Percentiles rank a stretch among this genome's conserved stretches.
Conservation (phyloP, 2,329 filamentous ascomycete species). For the Hymenoscyphus linearis region DNA sequence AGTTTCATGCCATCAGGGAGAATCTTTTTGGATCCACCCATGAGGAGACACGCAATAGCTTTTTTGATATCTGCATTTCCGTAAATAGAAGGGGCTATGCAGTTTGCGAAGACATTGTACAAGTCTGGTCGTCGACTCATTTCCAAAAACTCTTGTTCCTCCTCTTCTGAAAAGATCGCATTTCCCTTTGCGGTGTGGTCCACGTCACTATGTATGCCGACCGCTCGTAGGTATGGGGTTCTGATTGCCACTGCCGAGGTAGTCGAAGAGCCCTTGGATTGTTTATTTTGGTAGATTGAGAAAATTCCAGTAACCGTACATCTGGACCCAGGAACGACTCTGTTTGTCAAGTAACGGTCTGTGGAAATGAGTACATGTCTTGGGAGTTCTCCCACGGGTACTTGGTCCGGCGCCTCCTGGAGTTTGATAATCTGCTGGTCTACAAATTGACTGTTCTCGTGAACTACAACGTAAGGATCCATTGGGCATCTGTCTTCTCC, state of each 20-base stretch:
- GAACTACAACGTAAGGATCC: constrained; percentile 92
- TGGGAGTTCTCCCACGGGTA: constrained; percentile 92
- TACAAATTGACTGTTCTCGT: constrained; percentile 91
- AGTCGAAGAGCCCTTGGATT: constrained; percentile 66
- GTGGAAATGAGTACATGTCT: constrained; percentile 92
- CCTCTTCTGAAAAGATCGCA: constrained; percentile 83
- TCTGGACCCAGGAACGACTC: constrained; percentile 88
- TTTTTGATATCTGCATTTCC: constrained; percentile 97
- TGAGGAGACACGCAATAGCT: constrained; percentile 84
- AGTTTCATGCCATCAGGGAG: constrained; percentile 96
- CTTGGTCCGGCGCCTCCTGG: constrained; percentile 94
- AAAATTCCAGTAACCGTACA: constrained; percentile 97
- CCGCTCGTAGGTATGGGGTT: constrained; percentile 88
- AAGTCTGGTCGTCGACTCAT: constrained; percentile 86
- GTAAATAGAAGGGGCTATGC: constrained; percentile 96
- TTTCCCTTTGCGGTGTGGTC: constrained; percentile 85
- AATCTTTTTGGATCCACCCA: constrained; percentile 97
- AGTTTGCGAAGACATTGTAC: constrained; percentile 85
- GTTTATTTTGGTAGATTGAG: constrained; percentile 94
- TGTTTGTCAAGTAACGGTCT: constrained; percentile 92
- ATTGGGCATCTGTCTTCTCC: constrained; percentile 80
- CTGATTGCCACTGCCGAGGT: constrained; percentile 87
- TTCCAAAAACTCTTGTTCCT: constrained; percentile 93
- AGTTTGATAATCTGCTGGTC: constrained; percentile 98
- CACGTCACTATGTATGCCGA: constrained; percentile 85